Conservation (phyloP, 768 basidiomycete species). For the Leccinum ochraceum region DNA sequence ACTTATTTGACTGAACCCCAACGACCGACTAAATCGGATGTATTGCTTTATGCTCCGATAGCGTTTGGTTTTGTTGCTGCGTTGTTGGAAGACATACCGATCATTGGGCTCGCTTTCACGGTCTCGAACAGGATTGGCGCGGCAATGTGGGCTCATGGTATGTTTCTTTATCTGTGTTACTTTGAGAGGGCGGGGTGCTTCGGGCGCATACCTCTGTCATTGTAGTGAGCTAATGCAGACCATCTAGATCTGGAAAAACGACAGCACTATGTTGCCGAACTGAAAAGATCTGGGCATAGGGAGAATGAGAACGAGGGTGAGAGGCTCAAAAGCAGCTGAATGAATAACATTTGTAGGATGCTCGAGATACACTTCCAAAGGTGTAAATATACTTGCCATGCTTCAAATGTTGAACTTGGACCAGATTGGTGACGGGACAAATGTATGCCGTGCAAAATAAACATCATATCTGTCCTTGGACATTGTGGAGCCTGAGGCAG, state of each 20-base stretch:
- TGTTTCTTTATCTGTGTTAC: conserved; percentile 8
- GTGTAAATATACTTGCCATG: background rate
- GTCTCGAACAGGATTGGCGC: conserved; percentile 89
- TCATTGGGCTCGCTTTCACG: conserved; percentile 79
- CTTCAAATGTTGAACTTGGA: background rate
- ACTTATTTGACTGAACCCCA: background rate
- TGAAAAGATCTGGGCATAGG: background rate
- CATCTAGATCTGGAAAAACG: conserved; percentile 61
- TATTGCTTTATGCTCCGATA: conserved; percentile 27
- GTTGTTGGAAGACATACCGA: conserved; percentile 76
- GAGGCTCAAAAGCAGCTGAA: conserved; percentile 4
- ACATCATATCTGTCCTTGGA: too few relatives aligned
- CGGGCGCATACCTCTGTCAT: too few relatives aligned
- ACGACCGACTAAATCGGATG: background rate
- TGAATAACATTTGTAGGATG: background rate
- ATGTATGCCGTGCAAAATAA: too few relatives aligned
- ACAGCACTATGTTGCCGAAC: conserved; percentile 46
- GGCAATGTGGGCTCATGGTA: conserved; percentile 92
- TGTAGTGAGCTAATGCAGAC: background rate
- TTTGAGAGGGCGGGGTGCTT: background rate
- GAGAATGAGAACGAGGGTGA: background rate
- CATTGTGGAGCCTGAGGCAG: too few relatives aligned
- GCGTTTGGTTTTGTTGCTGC: conserved; percentile 87
- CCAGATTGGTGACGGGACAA: background rate
- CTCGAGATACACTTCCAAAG: background rate